phyloP scores from a whole-genome alignment of 805 yeast genomes.

The Nakazawaea sp. region DNA sequence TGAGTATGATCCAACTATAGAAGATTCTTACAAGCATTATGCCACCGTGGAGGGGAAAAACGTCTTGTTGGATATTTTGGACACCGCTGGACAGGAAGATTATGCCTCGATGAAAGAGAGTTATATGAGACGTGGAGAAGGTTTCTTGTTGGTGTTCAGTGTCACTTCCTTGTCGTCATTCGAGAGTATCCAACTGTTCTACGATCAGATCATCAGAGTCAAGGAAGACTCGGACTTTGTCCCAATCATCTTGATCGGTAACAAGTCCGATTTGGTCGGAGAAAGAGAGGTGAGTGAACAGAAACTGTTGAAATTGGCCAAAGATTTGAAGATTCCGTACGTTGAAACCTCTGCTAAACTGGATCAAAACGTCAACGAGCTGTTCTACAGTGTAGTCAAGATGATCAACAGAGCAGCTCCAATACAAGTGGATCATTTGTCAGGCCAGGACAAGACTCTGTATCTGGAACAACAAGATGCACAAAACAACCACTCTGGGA shows the following conservation, averaged over 20 bases:
- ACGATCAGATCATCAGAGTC: slow-evolving; percentile 35
- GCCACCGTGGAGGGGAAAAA: slow-evolving; percentile 77
- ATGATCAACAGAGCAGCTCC: slow-evolving; percentile 21
- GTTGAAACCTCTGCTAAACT: slow-evolving; percentile 92
- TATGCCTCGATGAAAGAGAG: slow-evolving; percentile 91
- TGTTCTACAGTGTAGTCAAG: slow-evolving; percentile 27
- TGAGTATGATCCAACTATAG: slow-evolving; percentile 98
- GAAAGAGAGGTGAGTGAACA: slow-evolving; percentile 57
- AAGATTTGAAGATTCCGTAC: slow-evolving; percentile 62
- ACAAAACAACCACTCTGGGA: too few relatives aligned
- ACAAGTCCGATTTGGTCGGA: slow-evolving; percentile 62
- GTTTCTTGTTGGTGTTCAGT: slow-evolving; percentile 82
- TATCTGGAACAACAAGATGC: slow-evolving; percentile 14
- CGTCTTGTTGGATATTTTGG: slow-evolving; percentile 79
- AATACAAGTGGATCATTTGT: slow-evolving; percentile 16
- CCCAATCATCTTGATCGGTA: slow-evolving; percentile 75
- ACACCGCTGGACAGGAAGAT: slow-evolving; percentile 98
- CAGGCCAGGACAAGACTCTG: slow-evolving; percentile 21
- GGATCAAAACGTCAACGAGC: slow-evolving; percentile 63
- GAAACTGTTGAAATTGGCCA: slow-evolving; percentile 59
- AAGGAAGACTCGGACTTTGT: slow-evolving; percentile 52
- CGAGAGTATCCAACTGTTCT: slow-evolving; percentile 76
- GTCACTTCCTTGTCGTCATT: slow-evolving; percentile 81
- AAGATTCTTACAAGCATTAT: slow-evolving; percentile 84
- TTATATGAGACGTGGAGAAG: slow-evolving; percentile 95